Evolutionary conservation across 139 green algal genomes (phyloP), one percentile per base, ranked within the genome.

Genomic region (Micromonas pusilla): DNA sequence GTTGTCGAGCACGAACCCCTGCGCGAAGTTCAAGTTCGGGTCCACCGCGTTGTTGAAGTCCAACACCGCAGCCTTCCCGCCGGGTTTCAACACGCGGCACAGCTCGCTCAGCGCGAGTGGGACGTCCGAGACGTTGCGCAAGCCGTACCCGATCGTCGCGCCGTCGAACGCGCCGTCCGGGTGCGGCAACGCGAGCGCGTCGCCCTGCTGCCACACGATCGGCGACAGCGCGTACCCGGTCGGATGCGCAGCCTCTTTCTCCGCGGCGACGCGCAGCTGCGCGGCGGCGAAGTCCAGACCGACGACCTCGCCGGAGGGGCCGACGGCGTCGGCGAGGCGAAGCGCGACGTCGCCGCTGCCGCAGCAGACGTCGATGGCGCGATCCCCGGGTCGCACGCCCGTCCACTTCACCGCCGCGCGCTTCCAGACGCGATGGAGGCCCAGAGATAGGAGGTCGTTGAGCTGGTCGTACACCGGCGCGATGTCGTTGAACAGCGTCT

Each of bases 351-450:
- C 95, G 0, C 95, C 95, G 34, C 85, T 94, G 62, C 95, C 95
- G 78, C 92, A 97, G 87, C 94, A 98, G 26, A 97, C 87, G 78
- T 99, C 95, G 32, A 97, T 83, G 1, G 82, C 91, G 0, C 31
- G 37, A 32, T 85, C 67, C 0, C 92, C 92, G 6, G 70, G 64
- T 21, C 23, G 33, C 0, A 89, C 92, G 2, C 86, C 62, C 21
- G 67, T 87, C 91, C 91, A 98, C 70, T 93, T 91, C 3, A 97
- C 93, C 2, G 93, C 85, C 89, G 92, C 94, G 28, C 89, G 83
- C 88, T 99, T 99, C 94, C 94, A 98, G 20, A 96, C 84, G 19
- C 88, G 86, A 81, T 99, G 95, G 80, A 96, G 88, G 2, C 95
- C 95, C 30, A 99, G 83, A 80, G 87, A 94, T 1, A 99, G 87